Evolutionary conservation across 179 eudicot species (phyloP), one percentile per base, ranked within the genome.

Genomic region (Silene noctiflora): DNA sequence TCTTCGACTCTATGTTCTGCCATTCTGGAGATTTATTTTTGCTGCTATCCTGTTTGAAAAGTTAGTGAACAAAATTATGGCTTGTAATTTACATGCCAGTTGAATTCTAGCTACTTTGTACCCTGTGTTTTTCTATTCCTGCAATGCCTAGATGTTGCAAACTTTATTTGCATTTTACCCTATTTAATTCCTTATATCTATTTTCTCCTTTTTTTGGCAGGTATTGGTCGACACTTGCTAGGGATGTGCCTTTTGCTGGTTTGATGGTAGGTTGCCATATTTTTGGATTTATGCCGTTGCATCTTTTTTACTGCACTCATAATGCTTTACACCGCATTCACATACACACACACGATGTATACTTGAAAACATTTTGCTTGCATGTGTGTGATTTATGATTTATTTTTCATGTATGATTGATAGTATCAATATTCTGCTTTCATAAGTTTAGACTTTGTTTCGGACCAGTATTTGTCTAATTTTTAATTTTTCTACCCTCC

Each of bases 201-300:
- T 61, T 17, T 53, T 44, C 61, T 67, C 64, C 17, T 67, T 67
- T 75, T 61, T 81, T 84, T 76, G 69, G 77, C 89, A 93, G 98
- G 84, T 93, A 91, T 78, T 84, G 89, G 95, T 93, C 98, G 76
- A 93, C 98, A 48, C 87, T 93, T 79, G 97, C 91, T 73, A 88
- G 98, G 85, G 98, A 93, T 83, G 87, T 93, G 84, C 98, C 98
- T 78, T 93, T 93, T 80, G 98, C 98, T 83, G 98, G 98, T 77
- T 80, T 93, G 75, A 93, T 93, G 98, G 98, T 93, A 82, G 74
- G 82, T 67, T 70, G 16, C 62, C 61, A 16, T 24, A 68, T 62
- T 70, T 16, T 35, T 6, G 20, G 62, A 21, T 64, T 46, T 6
- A n/a, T n/a, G n/a, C n/a, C n/a, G n/a, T n/a, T n/a, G 60, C 39